A percentile compares a stretch with the other conserved stretches of the same genome.
Evolutionary conservation across 345 rosid genomes (phyloP).

Genomic region (Zanthoxylum bungeanum): DNA sequence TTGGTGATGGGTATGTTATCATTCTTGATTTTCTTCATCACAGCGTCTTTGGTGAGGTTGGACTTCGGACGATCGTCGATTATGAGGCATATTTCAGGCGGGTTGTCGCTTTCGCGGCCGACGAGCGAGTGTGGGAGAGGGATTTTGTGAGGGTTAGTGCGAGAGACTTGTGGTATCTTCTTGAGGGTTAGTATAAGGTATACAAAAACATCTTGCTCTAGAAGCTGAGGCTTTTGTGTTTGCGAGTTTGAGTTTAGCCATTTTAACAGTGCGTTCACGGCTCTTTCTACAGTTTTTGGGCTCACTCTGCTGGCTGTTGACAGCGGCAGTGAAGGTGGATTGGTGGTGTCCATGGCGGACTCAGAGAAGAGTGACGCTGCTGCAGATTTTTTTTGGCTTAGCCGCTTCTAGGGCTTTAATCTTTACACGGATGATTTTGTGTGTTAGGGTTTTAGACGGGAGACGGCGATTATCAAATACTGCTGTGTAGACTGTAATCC

Average conservation of each 20-base stretch:
- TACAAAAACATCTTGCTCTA: constrained; percentile 67
- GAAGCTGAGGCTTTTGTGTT: constrained; percentile 53
- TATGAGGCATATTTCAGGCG: constrained; percentile 59
- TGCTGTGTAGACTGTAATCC: too few relatives aligned
- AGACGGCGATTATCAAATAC: too few relatives aligned
- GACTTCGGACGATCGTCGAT: constrained; percentile 68
- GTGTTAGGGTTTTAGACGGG: too few relatives aligned
- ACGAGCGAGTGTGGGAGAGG: too few relatives aligned
- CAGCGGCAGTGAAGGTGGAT: not conserved
- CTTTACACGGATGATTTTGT: too few relatives aligned
- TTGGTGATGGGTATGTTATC: constrained; percentile 59
- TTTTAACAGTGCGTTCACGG: constrained; percentile 42
- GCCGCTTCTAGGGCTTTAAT: too few relatives aligned
- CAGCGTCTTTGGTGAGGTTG: constrained; percentile 54
- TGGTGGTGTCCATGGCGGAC: constrained; percentile 6
- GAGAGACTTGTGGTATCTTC: constrained; percentile 57
- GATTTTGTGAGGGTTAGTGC: too few relatives aligned
- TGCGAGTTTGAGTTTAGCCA: constrained; percentile 48
- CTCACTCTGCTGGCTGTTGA: constrained; percentile 20
- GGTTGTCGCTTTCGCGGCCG: constrained; percentile 25
- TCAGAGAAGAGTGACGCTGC: too few relatives aligned
- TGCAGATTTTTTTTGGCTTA: too few relatives aligned
- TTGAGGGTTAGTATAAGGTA: too few relatives aligned
- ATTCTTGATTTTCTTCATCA: too few relatives aligned
- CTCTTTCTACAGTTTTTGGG: too few relatives aligned